phyloP scores from a whole-genome alignment of 1,284 basidiomycete genomes.

The Phellopilus nigrolimitatus region DNA sequence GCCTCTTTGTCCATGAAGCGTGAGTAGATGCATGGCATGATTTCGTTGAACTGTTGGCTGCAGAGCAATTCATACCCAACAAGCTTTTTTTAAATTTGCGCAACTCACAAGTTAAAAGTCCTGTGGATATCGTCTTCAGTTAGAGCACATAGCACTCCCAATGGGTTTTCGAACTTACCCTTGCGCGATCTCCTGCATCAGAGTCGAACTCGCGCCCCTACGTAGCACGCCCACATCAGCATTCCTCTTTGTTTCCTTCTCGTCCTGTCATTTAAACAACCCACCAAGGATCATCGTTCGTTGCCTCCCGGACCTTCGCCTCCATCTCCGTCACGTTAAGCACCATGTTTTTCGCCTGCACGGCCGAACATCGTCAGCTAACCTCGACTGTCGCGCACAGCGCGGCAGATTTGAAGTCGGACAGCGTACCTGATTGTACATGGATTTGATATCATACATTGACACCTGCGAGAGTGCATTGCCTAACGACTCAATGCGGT shows the following conservation, averaged over 20 bases:
- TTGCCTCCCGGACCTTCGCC: slow-evolving; percentile 94
- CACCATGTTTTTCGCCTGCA: slow-evolving; percentile 84
- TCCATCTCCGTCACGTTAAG: slow-evolving; percentile 97
- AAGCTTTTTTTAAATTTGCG: slow-evolving; percentile 9
- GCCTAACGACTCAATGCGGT: slow-evolving; percentile 57
- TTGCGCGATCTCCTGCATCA: slow-evolving; percentile 98
- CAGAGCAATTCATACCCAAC: slow-evolving; percentile 1
- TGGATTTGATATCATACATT: slow-evolving; percentile 89
- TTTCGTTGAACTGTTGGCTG: slow-evolving; percentile 98
- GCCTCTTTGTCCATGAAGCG: slow-evolving; percentile 98
- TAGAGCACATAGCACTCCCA: neutral
- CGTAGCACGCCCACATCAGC: slow-evolving; percentile 9
- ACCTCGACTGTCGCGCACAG: neutral
- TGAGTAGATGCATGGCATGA: slow-evolving; percentile 97
- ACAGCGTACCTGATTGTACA: slow-evolving; percentile 79
- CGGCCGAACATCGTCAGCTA: no score
- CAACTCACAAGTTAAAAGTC: slow-evolving; percentile 86
- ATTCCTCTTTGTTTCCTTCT: neutral
- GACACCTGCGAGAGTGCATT: slow-evolving; percentile 70
- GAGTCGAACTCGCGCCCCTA: slow-evolving; percentile 95
- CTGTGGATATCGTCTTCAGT: slow-evolving; percentile 34
- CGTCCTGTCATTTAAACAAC: no score
- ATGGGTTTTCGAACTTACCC: slow-evolving; percentile 55
- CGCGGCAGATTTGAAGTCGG: slow-evolving; percentile 5
- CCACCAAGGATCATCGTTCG: slow-evolving; percentile 97